Conservation (phyloP, 2,329 filamentous ascomycete genomes). For the Cordyceps farinosa region DNA sequence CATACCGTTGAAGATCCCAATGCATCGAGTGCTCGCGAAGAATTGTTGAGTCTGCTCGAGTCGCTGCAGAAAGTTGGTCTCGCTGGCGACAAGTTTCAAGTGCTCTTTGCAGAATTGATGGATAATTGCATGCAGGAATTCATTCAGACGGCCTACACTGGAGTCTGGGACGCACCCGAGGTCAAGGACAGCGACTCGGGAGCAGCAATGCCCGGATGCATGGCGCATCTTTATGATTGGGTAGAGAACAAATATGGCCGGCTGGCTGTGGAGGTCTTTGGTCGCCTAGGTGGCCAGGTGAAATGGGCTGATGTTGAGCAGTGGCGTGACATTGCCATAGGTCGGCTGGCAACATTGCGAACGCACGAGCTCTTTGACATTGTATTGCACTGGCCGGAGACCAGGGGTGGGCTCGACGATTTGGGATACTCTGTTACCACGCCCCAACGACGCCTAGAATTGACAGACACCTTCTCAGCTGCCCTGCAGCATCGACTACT, state of each 20-base stretch:
- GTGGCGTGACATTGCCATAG: constrained; percentile 68
- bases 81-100: constrained; percentile 65
- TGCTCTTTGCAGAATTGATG: constrained; percentile 69
- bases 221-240: constrained; percentile 62
- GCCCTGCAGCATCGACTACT: constrained; percentile 64
- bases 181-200: constrained; percentile 20
- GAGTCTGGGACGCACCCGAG: constrained; percentile 50
- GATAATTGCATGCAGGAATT: constrained; percentile 62
- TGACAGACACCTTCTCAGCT: constrained; percentile 66
- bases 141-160: constrained; percentile 58
- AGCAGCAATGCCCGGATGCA: constrained; percentile 48
- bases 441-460: constrained; percentile 62
- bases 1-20: constrained; percentile 26
- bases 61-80: constrained; percentile 63
- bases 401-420: constrained; percentile 69
- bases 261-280: constrained; percentile 60
- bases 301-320: constrained; percentile 57
- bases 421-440: constrained; percentile 67
- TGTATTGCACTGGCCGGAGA: constrained; percentile 69
- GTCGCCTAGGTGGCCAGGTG: constrained; percentile 42
- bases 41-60: constrained; percentile 54
- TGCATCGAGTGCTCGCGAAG: constrained; percentile 41
- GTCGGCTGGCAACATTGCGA: constrained; percentile 64
- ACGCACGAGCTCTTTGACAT: constrained; percentile 76
- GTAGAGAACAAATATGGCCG: constrained; percentile 64